Base-by-base conservation (phyloP, 768 basidiomycete genomes). In the Hericium rajendrae region DNA sequence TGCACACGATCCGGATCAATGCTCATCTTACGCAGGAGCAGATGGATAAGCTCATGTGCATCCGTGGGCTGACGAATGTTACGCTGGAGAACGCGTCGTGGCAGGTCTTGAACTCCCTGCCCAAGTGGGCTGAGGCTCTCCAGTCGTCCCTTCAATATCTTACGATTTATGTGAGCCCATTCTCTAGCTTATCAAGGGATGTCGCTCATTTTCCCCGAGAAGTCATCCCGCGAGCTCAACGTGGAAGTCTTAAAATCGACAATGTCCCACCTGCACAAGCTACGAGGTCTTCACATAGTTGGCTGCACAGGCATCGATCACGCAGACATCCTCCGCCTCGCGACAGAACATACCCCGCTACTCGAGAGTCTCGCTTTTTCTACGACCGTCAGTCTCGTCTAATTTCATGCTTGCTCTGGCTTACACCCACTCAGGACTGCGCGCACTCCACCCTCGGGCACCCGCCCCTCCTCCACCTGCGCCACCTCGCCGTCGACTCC, bases 341-440 rank as follows among this genome's bases (percentile, higher is more conserved):
- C 77, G 20, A 68, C 78, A 11, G 57, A 66, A 6, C 59, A 80
- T 51, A 81, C 79, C 0, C 85, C 85, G 0, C 64, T 71, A 6
- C 73, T 90, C 11, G 78, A 81, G 60, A 82, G 76, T 56, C 72
- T 90, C 0, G 82, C 85, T 1, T 72, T 88, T 28, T 82, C 83
- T 15, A 75, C 78, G 48, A 76, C 77, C 57, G 86, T 88, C 57
- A 58, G 82, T 68, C 11, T 32, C 28, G 22, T 22, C 22, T 22
- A 22, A 22, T 22, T 22, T 22, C 22, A 22, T 22, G 22, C 22
- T 22, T 22, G 41, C 15, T 46, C 49, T 50, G 18, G 24, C 12
- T 10, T 9, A 11, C 24, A 8, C 16, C 24, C 49, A 11, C 20
- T 0, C 18, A 50, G 49, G 24, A 50, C 24, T 15, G 28, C 49